Base-by-base conservation (phyloP, 2,329 filamentous ascomycete species). In the Fusarium graminum region DNA sequence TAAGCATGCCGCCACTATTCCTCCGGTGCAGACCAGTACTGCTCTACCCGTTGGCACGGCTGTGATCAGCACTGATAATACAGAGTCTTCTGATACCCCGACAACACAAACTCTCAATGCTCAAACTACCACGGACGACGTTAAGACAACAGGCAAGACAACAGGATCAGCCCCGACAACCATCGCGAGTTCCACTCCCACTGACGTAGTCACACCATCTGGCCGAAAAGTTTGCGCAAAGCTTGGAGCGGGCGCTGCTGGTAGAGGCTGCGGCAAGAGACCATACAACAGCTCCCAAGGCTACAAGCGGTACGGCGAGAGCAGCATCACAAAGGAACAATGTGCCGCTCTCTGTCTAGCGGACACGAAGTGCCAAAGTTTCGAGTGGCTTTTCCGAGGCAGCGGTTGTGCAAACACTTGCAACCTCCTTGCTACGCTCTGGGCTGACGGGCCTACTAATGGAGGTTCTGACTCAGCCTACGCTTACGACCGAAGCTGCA, bases 401-500 rank as follows among this genome's bases (percentile, higher is more conserved):
- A 68, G 55, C 17, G 55, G 58, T 1, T 71, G 68, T 1, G 32
- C 51, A 26, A 71, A 68, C 29, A 65, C 38, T 1, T 71, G 68
- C 3, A 52, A 49, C 2, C 68, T 71, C 4, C 26, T 71, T 2
- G 60, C 57, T 7, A 22, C 55, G 1, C 43, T 4, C 6, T 49
- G 59, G 52, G 40, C 30, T 14, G 57, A 70, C 1, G n/a, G 43
- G 2, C 50, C 40, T 9, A 58, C 54, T 8, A 61, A 46, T 2
- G 67, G 64, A 12, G 63, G 55, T 1, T 39, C 22, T 0, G 64
- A 67, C 7, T 13, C 55, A 7, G 57, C 68, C 9, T 64, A 57
- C 41, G 68, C 68, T 8, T 71, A 62, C 4, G 68, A 71, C 9
- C 49, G 65, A 34, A 68, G 59, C 9, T 71, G 68, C 2, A 65